Evolutionary conservation across 495 filamentous ascomycete species (phyloP).

Genomic region (Friedmanniomyces endolithicus): DNA sequence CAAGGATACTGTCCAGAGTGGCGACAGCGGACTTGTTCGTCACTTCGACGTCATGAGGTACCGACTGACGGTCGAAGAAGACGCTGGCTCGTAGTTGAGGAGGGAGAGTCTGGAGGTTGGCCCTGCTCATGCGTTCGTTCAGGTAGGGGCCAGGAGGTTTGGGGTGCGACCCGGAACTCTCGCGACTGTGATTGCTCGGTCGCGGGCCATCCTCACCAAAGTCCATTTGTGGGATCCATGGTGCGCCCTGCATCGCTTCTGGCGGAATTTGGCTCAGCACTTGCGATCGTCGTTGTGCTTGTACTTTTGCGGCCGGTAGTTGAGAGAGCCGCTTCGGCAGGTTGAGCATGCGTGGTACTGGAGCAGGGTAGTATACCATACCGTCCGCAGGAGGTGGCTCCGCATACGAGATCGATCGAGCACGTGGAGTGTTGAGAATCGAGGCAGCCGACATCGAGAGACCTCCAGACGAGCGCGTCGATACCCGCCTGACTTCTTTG

Average conservation of each 20-base stretch:
- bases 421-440: slow-evolving; percentile 27
- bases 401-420: slow-evolving; percentile 41
- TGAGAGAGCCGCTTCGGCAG: slow-evolving; percentile 79
- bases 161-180: neutral
- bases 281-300: slow-evolving; percentile 55
- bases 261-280: slow-evolving; percentile 26
- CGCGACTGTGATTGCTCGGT: neutral
- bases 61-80: slow-evolving; percentile 59
- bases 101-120: slow-evolving; percentile 39
- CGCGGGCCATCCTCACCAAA: slow-evolving; percentile 19
- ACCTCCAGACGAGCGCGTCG: slow-evolving; percentile 9
- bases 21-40: slow-evolving; percentile 72
- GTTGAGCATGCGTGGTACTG: slow-evolving; percentile 85
- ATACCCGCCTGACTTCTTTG: slow-evolving; percentile 23
- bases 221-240: slow-evolving; percentile 38
- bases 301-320: slow-evolving; percentile 45
- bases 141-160: neutral
- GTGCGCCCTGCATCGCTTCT: slow-evolving; percentile 38
- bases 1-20: slow-evolving; percentile 83
- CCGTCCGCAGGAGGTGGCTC: slow-evolving; percentile 53
- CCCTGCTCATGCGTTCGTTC: slow-evolving; percentile 15
- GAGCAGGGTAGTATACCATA: slow-evolving; percentile 92
- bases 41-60: slow-evolving; percentile 49
- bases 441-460: slow-evolving; percentile 21
- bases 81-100: slow-evolving; percentile 80